Evolutionary conservation across 306 rosid genomes (phyloP).

Genomic region (Lathyrus aphaca): DNA sequence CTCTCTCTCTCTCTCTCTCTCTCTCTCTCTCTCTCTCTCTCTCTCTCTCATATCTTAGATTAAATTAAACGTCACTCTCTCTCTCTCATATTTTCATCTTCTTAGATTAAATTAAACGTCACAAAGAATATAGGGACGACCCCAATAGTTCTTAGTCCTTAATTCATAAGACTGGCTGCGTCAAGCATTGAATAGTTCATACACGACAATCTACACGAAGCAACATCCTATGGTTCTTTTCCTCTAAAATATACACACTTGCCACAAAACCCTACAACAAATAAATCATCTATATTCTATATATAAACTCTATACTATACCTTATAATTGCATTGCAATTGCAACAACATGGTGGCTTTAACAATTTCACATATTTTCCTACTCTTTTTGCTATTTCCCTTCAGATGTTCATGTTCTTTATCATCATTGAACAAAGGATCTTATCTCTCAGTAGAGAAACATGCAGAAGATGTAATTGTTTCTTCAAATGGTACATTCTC

Average conservation of each 20-base stretch:
- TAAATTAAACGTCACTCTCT: too few species aligned
- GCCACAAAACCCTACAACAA: not conserved
- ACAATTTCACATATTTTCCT: constrained; percentile 3
- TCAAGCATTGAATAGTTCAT: too few species aligned
- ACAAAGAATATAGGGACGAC: too few species aligned
- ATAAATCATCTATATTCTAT: not conserved
- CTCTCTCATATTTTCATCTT: too few species aligned
- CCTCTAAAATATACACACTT: not conserved
- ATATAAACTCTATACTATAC: not conserved
- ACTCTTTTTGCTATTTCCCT: not conserved
- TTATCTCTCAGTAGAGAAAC: constrained; percentile 36
- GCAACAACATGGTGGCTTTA: not conserved
- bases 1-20: too few species aligned
- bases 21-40: too few species aligned
- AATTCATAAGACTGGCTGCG: too few species aligned
- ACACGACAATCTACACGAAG: too few species aligned
- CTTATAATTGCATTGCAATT: not conserved
- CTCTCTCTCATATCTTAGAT: too few species aligned
- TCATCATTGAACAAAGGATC: constrained; percentile 11
- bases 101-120: too few species aligned
- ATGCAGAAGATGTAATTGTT: constrained; percentile 6
- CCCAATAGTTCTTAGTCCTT: too few species aligned
- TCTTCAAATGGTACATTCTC: constrained; percentile 38
- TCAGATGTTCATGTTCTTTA: not conserved
- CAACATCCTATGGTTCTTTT: too few species aligned